A percentile compares a stretch with the other conserved stretches of the same genome.
Conservation (phyloP, 2,329 filamentous ascomycete genomes). For the Verticillium albo-atrum region DNA sequence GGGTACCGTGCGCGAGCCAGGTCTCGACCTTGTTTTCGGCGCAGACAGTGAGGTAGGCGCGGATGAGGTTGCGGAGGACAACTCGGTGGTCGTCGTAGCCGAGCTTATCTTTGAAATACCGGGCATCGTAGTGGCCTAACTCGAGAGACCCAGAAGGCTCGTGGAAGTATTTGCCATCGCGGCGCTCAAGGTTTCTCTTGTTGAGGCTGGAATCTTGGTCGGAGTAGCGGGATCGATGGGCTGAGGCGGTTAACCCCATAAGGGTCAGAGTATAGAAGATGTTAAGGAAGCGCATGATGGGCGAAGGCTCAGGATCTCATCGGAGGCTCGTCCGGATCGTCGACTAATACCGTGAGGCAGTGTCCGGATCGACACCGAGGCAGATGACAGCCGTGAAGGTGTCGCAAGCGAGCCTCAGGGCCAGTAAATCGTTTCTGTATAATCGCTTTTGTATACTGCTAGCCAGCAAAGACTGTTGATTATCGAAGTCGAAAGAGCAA, state of each 20-base stretch:
- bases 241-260: not conserved
- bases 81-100: slow-evolving; percentile 62
- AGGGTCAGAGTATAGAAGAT: not conserved
- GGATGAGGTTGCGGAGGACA: slow-evolving; percentile 64
- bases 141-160: slow-evolving; percentile 58
- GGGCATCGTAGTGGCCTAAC: slow-evolving; percentile 68
- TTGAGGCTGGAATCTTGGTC: not conserved
- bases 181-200: not conserved
- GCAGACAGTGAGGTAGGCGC: slow-evolving; percentile 68
- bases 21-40: slow-evolving; percentile 65
- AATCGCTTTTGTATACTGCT: not conserved
- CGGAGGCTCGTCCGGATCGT: not conserved
- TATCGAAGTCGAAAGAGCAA: not conserved
- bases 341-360: not conserved
- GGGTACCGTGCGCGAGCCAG: slow-evolving; percentile 81
- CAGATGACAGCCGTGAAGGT: not conserved
- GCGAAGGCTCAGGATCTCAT: not conserved
- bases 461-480: not conserved
- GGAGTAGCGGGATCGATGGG: not conserved
- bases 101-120: slow-evolving; percentile 63
- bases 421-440: not conserved
- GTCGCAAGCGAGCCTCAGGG: not conserved
- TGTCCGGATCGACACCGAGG: not conserved
- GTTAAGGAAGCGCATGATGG: not conserved
- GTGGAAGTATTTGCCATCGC: slow-evolving; percentile 55